These are phyloP conservation scores for Xylaria sp. DNA, from an alignment of 2,329 filamentous ascomycete genomes.

Conservation along the genomic window DNA sequence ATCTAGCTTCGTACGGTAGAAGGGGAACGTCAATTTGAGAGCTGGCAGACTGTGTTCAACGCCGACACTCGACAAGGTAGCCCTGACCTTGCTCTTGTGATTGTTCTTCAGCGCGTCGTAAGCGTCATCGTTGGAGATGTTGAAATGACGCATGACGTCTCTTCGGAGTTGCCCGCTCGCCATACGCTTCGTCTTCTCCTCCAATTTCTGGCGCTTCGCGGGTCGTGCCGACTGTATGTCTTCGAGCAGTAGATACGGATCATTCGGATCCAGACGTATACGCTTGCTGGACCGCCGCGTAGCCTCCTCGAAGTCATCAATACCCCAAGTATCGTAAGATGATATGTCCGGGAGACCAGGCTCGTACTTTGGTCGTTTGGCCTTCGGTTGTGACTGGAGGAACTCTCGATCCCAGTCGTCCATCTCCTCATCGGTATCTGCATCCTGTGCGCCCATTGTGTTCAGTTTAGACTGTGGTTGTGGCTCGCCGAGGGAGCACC, in stretches of 20 bases:
- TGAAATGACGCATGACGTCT: constrained; percentile 84
- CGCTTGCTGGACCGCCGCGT: constrained; percentile 80
- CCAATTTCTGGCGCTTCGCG: constrained; percentile 67
- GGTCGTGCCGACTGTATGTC: constrained; percentile 73
- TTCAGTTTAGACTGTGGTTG: constrained; percentile 24
- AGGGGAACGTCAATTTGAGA: constrained; percentile 90
- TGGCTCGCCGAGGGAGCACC: constrained; percentile 66
- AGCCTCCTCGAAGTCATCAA: constrained; percentile 82
- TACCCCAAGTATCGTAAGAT: constrained; percentile 72
- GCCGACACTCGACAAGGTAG: constrained; percentile 88
- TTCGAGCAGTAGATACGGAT: constrained; percentile 87
- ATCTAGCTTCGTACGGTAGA: constrained; percentile 88
- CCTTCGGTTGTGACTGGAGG: constrained; percentile 67
- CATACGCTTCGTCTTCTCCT: constrained; percentile 72
- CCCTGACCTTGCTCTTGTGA: constrained; percentile 94
- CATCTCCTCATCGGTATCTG: constrained; percentile 62
- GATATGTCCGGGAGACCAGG: constrained; percentile 69
- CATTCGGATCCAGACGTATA: constrained; percentile 86
- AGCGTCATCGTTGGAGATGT: constrained; percentile 94
- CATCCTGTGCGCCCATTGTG: constrained; percentile 38
- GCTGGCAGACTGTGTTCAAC: constrained; percentile 96
- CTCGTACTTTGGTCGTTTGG: constrained; percentile 70
- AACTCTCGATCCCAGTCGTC: constrained; percentile 74
- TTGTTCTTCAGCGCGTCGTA: constrained; percentile 98
- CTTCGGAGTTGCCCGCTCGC: constrained; percentile 76